Evolutionary conservation across 1,139 yeast species (phyloP), one percentile per base, ranked within the genome.

Genomic region (Diutina sp.): DNA sequence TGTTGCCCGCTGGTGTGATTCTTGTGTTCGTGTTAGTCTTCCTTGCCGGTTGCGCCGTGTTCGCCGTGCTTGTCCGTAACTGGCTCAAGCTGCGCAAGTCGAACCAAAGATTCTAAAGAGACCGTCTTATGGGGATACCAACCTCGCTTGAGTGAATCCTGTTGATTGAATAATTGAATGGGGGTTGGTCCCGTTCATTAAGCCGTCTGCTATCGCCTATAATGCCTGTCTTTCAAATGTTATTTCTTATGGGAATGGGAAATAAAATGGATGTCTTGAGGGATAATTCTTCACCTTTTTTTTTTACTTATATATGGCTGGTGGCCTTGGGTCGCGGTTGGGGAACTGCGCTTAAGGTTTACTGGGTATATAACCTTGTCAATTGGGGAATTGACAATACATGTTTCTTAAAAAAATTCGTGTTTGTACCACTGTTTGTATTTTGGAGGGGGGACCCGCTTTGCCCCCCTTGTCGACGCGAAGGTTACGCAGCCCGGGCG

Each of bases 1-100:
- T 76, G 80, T 72, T 76, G 59, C 80, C 80, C 67, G 67, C 79
- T 54, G 80, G 80, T 72, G 80, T 76, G 72, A 76, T 76, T 66
- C 70, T 76, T 66, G 80, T 76, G 63, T 76, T 76, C 68, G 75
- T 73, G 63, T 73, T 76, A 64, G 60, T 76, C 59, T 76, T 76
- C 70, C 70, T 70, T 65, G 78, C 77, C 61, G 68, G 67, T 65
- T 62, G 66, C 62, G 76, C 72, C 61, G 62, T 76, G 56, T 59
- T 62, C 58, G 74, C 72, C 64, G 68, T 76, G 59, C 63, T 66
- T 60, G 60, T 72, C 64, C 69, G 67, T 57, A 76, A 74, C 73
- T 69, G 64, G 62, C 57, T 76, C 60, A 73, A 72, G 69, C 72
- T 73, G 55, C 76, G 64, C 65, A 76, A 76, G 69, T 66, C 79